Base-by-base conservation (phyloP, 345 rosid genomes). In the Populus simonii region DNA sequence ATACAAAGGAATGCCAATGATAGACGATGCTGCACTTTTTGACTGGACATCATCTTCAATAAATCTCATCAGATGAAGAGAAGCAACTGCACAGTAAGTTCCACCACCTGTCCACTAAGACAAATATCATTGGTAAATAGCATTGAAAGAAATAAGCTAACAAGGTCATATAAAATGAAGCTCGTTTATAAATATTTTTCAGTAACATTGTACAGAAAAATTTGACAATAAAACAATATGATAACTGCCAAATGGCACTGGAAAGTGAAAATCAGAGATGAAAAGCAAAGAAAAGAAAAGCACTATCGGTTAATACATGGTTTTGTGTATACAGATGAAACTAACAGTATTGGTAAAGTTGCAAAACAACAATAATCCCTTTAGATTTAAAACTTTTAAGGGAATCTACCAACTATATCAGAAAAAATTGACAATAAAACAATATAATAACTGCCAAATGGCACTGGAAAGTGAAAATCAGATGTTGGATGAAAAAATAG, bases 41-140 rank as follows among this genome's bases (percentile, higher is more conserved):
- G 89, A 84, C 57, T 93, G 84, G 62, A 86, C 75, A 86, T 89
- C 90, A 78, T 81, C 92, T 81, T 88, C 92, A 80, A 92, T 78
- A 80, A 83, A 92, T 45, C 97, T 97, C 99, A 93, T 92, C 77
- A 95, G 79, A 38, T 73, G 85, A 75, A 95, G 98, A 71, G 97
- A 90, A 70, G 97, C 99, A 68, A 95, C 85, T 73, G 97, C 98
- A 85, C 99, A 93, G 87, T 86, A 95, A 7, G 96, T 90, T 77
- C 87, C 99, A 82, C 99, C 99, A 78, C 99, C 98, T 93, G 97
- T 82, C 85, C 88, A 79, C 91, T 86, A 90, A 80, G 84, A 83
- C 69, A 71, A 78, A 84, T 22, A 83, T 49, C 70, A 39, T 87
- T 79, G 83, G 88, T 78, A 86, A 80, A 77, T 70, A 77, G 66